Evolutionary conservation across 2,329 filamentous ascomycete species (phyloP), one percentile per base, ranked within the genome.

Genomic region (Alternaria incomplexa): DNA sequence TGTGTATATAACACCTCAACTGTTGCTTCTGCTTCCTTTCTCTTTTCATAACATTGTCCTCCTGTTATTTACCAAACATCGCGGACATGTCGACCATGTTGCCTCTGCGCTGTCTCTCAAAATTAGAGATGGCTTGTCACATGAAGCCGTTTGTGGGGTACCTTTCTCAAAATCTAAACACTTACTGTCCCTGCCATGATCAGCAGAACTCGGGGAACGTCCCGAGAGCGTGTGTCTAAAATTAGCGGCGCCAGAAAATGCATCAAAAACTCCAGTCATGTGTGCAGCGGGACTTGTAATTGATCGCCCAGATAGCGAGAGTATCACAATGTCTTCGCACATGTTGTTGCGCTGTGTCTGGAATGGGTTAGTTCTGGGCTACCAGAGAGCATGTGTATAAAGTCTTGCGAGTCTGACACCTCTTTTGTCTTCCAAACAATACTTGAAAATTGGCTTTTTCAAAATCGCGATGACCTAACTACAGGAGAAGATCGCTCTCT

Each of bases 251-350:
- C 32, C 30, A 36, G 1, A 36, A 9, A 5, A 15, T 4, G 30
- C 30, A 36, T 1, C 13, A 36, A 15, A 36, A 2, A 8, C 30
- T 9, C 3, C 6, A 32, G 3, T 4, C 30, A 36, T 36, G 32
- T 40, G 32, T n/a, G 32, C 32, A n/a, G 15, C 15, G 4, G 15
- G 32, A n/a, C 4, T 40, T 40, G 0, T n/a, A 7, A 5, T 40
- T 40, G 0, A 10, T n/a, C 1, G 8, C 15, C 0, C 15, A 40
- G 8, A 5, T 40, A n/a, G 0, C 4, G 15, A 40, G 32, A 10
- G 4, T n/a, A 40, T 8, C 15, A 1, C 0, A 40, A 40, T 40
- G 1, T 40, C 4, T n/a, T 40, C 32, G 32, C 32, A 40, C 1
- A 10, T n/a, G 32, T 40, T 40, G 15, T 10, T 40, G 8, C 32